Conservation (phyloP, 1,284 basidiomycete species). For the Sanghuangporus weigelae region DNA sequence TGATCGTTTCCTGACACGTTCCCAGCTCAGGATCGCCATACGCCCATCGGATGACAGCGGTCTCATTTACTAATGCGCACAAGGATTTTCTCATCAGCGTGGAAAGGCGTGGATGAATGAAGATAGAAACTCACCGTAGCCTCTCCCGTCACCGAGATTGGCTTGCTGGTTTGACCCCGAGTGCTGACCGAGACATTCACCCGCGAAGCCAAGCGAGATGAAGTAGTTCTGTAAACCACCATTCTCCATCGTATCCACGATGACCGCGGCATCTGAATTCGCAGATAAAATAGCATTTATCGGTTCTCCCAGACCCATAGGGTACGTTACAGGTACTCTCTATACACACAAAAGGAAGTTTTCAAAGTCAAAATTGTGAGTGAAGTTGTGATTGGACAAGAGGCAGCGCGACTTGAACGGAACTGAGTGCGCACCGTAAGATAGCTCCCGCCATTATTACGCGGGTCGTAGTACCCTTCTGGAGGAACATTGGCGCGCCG, state of each 20-base stretch:
- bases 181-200: conserved; percentile 84
- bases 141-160: conserved; percentile 83
- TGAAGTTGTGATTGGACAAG: neutral
- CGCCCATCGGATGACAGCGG: conserved; percentile 74
- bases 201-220: conserved; percentile 58
- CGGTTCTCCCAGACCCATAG: conserved; percentile 81
- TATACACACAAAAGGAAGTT: conserved; percentile 22
- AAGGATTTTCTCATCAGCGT: neutral
- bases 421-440: conserved; percentile 36
- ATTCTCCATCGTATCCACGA: conserved; percentile 53
- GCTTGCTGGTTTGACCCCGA: conserved; percentile 66
- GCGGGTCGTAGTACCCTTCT: conserved; percentile 42
- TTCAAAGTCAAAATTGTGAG: neutral
- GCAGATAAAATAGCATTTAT: conserved; percentile 86
- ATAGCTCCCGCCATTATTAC: conserved; percentile 37
- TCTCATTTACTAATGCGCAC: conserved; percentile 57
- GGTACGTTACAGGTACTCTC: conserved; percentile 59
- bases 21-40: conserved; percentile 75
- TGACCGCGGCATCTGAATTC: conserved; percentile 68
- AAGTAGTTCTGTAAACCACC: conserved; percentile 80
- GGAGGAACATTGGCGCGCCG: conserved; percentile 14
- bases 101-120: neutral
- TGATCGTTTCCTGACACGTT: conserved; percentile 78
- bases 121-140: conserved; percentile 42
- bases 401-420: neutral